A percentile compares a stretch with the other conserved stretches of the same genome.
Conservation (phyloP, 2,329 filamentous ascomycete genomes). For the Exophiala viscosa region DNA sequence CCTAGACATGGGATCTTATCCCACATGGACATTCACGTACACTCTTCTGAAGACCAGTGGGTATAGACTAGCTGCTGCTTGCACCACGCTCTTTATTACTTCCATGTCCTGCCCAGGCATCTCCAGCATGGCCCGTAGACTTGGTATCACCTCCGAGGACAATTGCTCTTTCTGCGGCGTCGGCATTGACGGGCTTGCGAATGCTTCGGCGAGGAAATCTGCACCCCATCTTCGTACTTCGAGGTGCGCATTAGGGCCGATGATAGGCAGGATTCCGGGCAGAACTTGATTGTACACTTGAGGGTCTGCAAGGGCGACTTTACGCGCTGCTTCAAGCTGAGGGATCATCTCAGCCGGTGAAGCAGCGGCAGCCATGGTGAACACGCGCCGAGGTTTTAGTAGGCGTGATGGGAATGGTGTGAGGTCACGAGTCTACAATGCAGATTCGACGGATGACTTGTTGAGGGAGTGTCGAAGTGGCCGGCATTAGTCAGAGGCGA, state of each 20-base stretch:
- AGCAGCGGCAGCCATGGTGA: slow-evolving; percentile 23
- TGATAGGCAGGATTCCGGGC: slow-evolving; percentile 86
- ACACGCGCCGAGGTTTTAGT: slow-evolving; percentile 4
- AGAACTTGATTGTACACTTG: slow-evolving; percentile 89
- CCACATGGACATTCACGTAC: slow-evolving; percentile 57
- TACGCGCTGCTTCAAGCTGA: slow-evolving; percentile 85
- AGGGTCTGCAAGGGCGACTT: slow-evolving; percentile 80
- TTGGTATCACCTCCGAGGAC: slow-evolving; percentile 72
- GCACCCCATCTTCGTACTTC: slow-evolving; percentile 93
- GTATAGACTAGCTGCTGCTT: slow-evolving; percentile 88
- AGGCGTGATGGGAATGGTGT: not conserved
- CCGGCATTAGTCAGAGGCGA: no score
- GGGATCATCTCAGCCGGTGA: slow-evolving; percentile 50
- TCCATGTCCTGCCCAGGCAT: slow-evolving; percentile 70
- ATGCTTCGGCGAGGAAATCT: slow-evolving; percentile 92
- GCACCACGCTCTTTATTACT: slow-evolving; percentile 81
- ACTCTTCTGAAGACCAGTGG: slow-evolving; percentile 88
- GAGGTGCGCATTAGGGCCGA: slow-evolving; percentile 68
- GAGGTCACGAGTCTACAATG: slow-evolving; percentile 18
- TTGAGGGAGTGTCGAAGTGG: not conserved
- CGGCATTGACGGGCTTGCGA: slow-evolving; percentile 81
- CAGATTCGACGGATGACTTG: not conserved
- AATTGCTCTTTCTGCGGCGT: slow-evolving; percentile 75
- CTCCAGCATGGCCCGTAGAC: slow-evolving; percentile 66
- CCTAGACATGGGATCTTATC: not conserved